Base-by-base conservation (phyloP, 768 basidiomycete genomes). In the Leccinum barrowsii region DNA sequence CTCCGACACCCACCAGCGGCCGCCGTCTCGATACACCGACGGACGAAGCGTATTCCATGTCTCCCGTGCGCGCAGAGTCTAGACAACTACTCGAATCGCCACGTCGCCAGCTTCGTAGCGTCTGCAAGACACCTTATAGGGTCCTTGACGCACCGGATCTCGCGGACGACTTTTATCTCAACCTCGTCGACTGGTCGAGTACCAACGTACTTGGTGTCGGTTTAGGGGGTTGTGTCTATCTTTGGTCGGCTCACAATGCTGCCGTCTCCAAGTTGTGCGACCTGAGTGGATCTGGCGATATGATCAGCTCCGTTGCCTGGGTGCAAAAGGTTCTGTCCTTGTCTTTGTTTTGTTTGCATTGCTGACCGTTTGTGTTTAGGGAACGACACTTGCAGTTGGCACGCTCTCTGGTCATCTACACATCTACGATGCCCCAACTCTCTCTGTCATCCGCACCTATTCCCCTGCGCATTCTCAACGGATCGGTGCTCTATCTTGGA, bases 141-240 rank as follows among this genome's bases (percentile, higher is more conserved):
- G 96, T 98, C 1, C 82, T 98, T 34, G 96, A 99, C 70, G 96
- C 96, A 7, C 97, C 96, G 0, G 95, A 98, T 56, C 84, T 99
- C 12, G 93, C 94, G 28, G 96, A 98, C 70, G 96, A 99, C 72
- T 99, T 98, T 73, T 98, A 99, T 68, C 87, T 99, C 61, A 98
- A 98, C 68, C 81, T 98, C 11, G 94, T 98, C 22, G 95, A 98
- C 62, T 98, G 97, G 97, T 92, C 90, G 2, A 89, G 87, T 54
- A 95, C 92, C 5, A 98, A 98, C 68, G 87, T 98, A 0, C 85
- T 98, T 0, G 95, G 91, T 3, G 97, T 98, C 7, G 96, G 95
- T 2, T 80, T 99, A 7, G 92, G 89, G 3, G 79, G 87, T 0
- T 94, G 92, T 60, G 96, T 99, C 12, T 99, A 99, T 70, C 85